A percentile compares a stretch with the other conserved stretches of the same genome.
phyloP scores from a whole-genome alignment of 2,329 filamentous ascomycete genomes.

The Didymella keratinophila region DNA sequence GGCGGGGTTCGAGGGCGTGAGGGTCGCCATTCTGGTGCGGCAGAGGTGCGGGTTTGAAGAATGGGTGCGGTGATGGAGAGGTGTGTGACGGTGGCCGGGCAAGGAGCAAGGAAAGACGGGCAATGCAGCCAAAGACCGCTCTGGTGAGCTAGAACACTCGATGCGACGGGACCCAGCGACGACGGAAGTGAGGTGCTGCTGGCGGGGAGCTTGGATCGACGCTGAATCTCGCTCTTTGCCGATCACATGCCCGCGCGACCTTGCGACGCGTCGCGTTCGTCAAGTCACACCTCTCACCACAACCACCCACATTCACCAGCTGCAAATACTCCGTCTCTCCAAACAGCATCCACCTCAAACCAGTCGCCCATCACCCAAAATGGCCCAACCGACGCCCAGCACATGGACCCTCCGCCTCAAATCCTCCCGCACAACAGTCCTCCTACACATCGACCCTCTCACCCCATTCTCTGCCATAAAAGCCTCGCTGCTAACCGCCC shows the following conservation, averaged over 20 bases:
- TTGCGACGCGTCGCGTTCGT: not conserved
- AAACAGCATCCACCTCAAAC: not conserved
- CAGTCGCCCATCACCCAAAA: slow-evolving; percentile 6
- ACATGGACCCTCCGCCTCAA: slow-evolving; percentile 58
- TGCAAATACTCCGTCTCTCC: not conserved
- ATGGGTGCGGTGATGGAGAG: not conserved
- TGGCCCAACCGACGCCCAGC: slow-evolving; percentile 35
- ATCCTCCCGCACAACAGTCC: slow-evolving; percentile 54
- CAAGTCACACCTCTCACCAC: not conserved
- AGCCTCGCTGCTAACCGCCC: slow-evolving; percentile 51
- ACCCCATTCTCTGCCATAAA: slow-evolving; percentile 53
- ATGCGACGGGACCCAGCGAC: not conserved
- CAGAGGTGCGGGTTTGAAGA: slow-evolving; percentile 10
- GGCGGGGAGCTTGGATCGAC: not conserved
- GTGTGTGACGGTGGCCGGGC: not conserved
- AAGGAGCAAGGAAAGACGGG: no score
- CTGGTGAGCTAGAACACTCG: no score
- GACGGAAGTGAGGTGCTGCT: not conserved
- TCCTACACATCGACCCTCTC: slow-evolving; percentile 57
- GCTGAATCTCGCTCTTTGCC: not conserved
- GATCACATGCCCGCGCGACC: not conserved
- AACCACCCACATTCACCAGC: not conserved
- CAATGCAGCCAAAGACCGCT: no score
- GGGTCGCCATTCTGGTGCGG: slow-evolving; percentile 14
- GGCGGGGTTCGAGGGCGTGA: slow-evolving; percentile 17